Conservation (phyloP, 108 stramenopile genomes). For the Cyclotella kingstonii region DNA sequence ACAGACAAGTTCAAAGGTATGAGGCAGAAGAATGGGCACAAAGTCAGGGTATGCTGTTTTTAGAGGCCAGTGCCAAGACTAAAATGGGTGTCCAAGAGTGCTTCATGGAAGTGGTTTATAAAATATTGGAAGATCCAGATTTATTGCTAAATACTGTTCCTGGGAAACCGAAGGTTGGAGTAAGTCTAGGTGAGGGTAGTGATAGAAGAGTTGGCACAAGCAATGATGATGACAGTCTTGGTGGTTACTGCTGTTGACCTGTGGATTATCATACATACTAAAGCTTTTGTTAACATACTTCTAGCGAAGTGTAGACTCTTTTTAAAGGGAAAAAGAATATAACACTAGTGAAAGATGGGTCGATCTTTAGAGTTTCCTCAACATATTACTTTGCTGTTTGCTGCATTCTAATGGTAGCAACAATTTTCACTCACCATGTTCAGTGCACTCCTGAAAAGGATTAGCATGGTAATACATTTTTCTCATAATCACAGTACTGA, state of each 20-base stretch:
- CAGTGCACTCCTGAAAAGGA: no score
- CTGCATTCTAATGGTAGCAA: no score
- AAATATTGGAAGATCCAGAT: conserved; percentile 96
- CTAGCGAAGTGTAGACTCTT: no score
- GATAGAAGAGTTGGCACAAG: conserved; percentile 15
- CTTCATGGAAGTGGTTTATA: conserved; percentile 95
- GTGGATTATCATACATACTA: no score
- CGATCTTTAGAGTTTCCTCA: no score
- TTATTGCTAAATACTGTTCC: conserved; percentile 88
- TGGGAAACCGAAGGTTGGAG: conserved; percentile 65
- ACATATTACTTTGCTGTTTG: no score
- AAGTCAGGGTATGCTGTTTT: conserved; percentile 93
- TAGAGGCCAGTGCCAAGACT: conserved; percentile 96
- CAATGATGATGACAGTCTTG: conserved; percentile 32
- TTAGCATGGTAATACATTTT: no score
- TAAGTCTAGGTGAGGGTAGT: conserved; percentile 33
- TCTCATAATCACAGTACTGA: no score
- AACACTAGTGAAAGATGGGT: no score
- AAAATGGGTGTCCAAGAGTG: conserved; percentile 88
- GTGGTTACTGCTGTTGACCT: conserved; percentile 45
- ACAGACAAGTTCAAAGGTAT: conserved; percentile 74
- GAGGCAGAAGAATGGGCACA: conserved; percentile 94
- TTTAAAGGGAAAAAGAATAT: no score
- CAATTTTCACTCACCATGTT: no score
- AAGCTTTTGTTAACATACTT: no score